phyloP scores from a whole-genome alignment of 2,329 filamentous ascomycete species.

The Microsporum ferrugineum region DNA sequence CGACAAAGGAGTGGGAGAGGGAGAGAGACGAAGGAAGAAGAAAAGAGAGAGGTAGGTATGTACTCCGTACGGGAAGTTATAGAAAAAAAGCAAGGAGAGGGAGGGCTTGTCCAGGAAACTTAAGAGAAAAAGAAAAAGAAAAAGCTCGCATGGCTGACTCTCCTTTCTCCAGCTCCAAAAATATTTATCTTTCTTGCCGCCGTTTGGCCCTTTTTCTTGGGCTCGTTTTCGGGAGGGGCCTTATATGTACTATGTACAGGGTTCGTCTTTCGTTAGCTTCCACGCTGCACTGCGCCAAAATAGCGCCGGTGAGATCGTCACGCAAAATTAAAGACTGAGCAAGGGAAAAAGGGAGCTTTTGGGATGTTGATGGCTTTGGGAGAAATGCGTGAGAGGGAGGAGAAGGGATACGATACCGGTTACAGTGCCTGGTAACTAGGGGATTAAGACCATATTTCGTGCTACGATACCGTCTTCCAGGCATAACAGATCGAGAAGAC shows the following conservation, averaged over 20 bases:
- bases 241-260: background rate
- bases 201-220: background rate
- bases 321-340: constrained; percentile 1
- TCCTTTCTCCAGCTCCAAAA: background rate
- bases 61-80: background rate
- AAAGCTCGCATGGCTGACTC: background rate
- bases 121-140: background rate
- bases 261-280: background rate
- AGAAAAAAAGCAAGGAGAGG: background rate
- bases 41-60: background rate
- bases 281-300: constrained; percentile 1
- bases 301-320: background rate
- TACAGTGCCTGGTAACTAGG: too few species aligned
- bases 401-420: background rate
- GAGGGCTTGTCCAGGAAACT: background rate
- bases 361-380: background rate
- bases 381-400: background rate
- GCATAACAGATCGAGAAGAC: too few species aligned
- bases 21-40: background rate
- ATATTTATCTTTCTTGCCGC: background rate
- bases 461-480: too few species aligned
- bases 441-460: too few species aligned
- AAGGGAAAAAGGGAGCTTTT: background rate
- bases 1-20: background rate
- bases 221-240: background rate